A percentile compares a stretch with the other conserved stretches of the same genome.
Evolutionary conservation across 106 monocot species (phyloP).

Genomic region (Acanthochlamys bracteata): DNA sequence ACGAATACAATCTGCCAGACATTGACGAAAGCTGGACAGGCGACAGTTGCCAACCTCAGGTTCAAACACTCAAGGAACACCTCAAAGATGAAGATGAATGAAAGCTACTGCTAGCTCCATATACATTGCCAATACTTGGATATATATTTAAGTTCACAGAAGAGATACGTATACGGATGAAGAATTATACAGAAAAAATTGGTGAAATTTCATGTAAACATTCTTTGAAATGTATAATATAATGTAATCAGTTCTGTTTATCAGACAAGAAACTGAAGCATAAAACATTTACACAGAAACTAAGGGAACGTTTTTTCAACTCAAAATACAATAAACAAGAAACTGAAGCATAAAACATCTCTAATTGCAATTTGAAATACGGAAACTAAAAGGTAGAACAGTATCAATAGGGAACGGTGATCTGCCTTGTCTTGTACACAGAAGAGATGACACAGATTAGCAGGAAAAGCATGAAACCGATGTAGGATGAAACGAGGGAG

Average conservation of each 20-base stretch:
- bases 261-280: no score
- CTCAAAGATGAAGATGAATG: conserved; percentile 39
- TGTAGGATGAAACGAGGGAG: conserved; percentile 14
- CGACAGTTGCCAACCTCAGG: conserved; percentile 35
- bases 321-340: neutral
- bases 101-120: neutral
- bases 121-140: neutral
- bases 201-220: no score
- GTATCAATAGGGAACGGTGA: neutral
- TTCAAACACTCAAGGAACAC: conserved; percentile 56
- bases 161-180: no score
- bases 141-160: neutral
- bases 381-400: neutral
- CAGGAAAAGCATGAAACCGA: conserved; percentile 14
- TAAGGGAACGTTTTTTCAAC: no score
- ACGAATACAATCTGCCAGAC: conserved; percentile 47
- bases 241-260: no score
- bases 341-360: neutral
- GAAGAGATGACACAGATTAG: conserved; percentile 7
- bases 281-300: no score
- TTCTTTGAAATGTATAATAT: no score
- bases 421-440: conserved; percentile 11
- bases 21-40: conserved; percentile 47
- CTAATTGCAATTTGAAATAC: neutral
- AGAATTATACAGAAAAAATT: no score